A percentile compares a stretch with the other conserved stretches of the same genome.
These are phyloP conservation scores for Umbilicus rupestris DNA, from an alignment of 164 flowering plant genomes.

Conservation along the genomic window DNA sequence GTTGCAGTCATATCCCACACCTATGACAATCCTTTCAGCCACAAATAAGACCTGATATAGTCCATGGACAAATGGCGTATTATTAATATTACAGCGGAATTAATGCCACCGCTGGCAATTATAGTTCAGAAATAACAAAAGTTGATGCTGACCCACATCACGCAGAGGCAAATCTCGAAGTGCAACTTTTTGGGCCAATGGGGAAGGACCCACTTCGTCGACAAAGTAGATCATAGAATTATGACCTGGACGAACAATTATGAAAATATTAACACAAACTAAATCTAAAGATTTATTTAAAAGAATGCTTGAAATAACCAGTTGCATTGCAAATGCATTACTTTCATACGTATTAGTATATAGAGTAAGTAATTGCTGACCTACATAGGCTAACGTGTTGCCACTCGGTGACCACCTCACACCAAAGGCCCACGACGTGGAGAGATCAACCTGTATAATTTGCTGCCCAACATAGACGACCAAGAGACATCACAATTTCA, in stretches of 20 bases:
- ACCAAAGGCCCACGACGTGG: constrained; percentile 92
- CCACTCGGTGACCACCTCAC: constrained; percentile 99
- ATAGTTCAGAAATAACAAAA: constrained; percentile 23
- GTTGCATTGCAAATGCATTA: neutral
- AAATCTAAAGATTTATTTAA: neutral
- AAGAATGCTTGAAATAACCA: neutral
- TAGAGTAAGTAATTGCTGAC: constrained; percentile 37
- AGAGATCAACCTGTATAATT: constrained; percentile 97
- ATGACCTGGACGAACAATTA: constrained; percentile 49
- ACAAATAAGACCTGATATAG: constrained; percentile 67
- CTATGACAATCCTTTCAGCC: constrained; percentile 82
- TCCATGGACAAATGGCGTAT: neutral
- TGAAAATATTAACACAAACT: neutral
- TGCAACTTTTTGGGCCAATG: constrained; percentile 85
- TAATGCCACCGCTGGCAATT: neutral
- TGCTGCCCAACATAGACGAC: constrained; percentile 49
- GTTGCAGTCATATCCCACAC: constrained; percentile 88
- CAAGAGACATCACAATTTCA: neutral
- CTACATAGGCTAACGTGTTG: constrained; percentile 91
- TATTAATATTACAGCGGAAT: neutral
- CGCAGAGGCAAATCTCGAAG: constrained; percentile 95
- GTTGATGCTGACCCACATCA: constrained; percentile 99
- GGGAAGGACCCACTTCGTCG: constrained; percentile 94
- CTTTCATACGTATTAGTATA: neutral
- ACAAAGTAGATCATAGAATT: constrained; percentile 94